Percentiles rank a stretch among this genome's conserved stretches.
Conservation (phyloP, 106 monocot species). For the Dioscorea zingiberensis region DNA sequence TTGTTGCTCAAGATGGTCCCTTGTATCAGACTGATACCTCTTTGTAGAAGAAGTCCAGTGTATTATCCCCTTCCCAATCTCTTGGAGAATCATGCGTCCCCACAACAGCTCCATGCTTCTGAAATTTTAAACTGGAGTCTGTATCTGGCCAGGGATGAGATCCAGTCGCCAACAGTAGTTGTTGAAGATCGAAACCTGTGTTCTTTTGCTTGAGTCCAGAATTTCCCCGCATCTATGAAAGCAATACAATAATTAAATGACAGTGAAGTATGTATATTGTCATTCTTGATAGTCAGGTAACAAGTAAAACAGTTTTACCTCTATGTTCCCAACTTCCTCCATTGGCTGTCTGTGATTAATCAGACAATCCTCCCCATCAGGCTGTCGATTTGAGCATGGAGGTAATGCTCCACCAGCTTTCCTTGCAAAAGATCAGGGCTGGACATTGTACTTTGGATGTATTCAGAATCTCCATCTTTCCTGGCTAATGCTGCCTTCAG, state of each 20-base stretch:
- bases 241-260: too few relatives aligned
- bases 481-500: slow-evolving; percentile 73
- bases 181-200: slow-evolving; percentile 57
- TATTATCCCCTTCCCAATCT: slow-evolving; percentile 46
- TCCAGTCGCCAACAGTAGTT: slow-evolving; percentile 31
- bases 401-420: slow-evolving; percentile 37
- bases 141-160: slow-evolving; percentile 50
- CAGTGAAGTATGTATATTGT: too few relatives aligned
- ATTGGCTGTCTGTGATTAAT: slow-evolving; percentile 32
- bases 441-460: slow-evolving; percentile 15
- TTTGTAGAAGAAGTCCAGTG: slow-evolving; percentile 66
- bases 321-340: slow-evolving; percentile 76
- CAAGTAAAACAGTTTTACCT: slow-evolving; percentile 32
- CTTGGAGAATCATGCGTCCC: slow-evolving; percentile 23
- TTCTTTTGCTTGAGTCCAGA: slow-evolving; percentile 37
- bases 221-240: too few relatives aligned
- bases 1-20: slow-evolving; percentile 25
- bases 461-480: slow-evolving; percentile 47
- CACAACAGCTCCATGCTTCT: slow-evolving; percentile 19
- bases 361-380: too few relatives aligned
- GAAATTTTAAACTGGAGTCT: slow-evolving; percentile 10
- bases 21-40: slow-evolving; percentile 40
- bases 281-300: too few relatives aligned
- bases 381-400: slow-evolving; percentile 15
- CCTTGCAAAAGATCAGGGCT: slow-evolving; percentile 34